Evolutionary conservation across 345 rosid species (phyloP).

Genomic region (Populus davidiana): DNA sequence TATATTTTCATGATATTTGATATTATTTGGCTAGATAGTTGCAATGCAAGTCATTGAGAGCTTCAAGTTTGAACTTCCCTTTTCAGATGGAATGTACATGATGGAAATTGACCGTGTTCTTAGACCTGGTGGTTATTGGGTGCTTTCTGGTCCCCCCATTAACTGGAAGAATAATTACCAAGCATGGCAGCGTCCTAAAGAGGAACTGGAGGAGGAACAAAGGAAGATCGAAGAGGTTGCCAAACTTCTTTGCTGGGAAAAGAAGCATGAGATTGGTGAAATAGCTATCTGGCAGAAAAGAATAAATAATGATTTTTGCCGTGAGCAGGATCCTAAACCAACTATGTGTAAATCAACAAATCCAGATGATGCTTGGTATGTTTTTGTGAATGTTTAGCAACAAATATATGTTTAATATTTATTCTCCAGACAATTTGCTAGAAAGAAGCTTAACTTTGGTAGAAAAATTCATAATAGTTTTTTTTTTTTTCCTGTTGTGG

Average conservation of each 20-base stretch:
- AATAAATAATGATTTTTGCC: constrained; percentile 17
- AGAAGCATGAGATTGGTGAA: constrained; percentile 34
- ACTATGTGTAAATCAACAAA: constrained; percentile 26
- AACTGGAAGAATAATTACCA: constrained; percentile 28
- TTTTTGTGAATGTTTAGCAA: neutral
- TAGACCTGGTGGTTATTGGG: constrained; percentile 37
- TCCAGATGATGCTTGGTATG: constrained; percentile 31
- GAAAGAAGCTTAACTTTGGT: too few relatives aligned
- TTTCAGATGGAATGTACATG: constrained; percentile 34
- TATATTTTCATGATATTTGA: neutral
- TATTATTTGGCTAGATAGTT: neutral
- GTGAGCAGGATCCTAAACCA: constrained; percentile 11
- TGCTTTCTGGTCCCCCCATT: constrained; percentile 36
- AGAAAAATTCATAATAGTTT: too few relatives aligned
- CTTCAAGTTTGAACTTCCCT: constrained; percentile 4
- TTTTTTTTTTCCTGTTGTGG: too few relatives aligned
- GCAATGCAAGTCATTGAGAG: neutral
- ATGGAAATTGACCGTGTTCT: constrained; percentile 38
- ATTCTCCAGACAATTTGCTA: too few relatives aligned
- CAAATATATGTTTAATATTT: too few relatives aligned
- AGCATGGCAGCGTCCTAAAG: constrained; percentile 33
- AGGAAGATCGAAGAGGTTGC: constrained; percentile 27
- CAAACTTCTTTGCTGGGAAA: constrained; percentile 37
- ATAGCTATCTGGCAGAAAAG: constrained; percentile 35
- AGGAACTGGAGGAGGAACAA: constrained; percentile 30